Percentiles rank a stretch among this genome's conserved stretches.
phyloP scores from a whole-genome alignment of 1,284 basidiomycete genomes.

The Irpex sp. region DNA sequence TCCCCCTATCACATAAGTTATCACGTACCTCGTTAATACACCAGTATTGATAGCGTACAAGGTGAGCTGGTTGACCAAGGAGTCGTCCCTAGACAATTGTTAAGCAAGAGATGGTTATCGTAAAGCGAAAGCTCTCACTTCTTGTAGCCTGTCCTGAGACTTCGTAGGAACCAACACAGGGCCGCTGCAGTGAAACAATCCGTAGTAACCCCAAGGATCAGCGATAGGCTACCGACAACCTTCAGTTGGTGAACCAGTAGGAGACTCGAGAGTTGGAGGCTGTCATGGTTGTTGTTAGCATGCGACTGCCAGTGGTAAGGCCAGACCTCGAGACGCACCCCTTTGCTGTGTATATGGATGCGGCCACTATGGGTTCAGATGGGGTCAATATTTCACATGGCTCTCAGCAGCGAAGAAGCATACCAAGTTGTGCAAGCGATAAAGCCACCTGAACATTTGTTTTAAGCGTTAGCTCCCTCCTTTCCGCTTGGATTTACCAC shows the following conservation, averaged over 20 bases:
- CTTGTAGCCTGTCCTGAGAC: slow-evolving; percentile 42
- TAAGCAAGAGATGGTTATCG: not conserved
- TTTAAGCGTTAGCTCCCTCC: not conserved
- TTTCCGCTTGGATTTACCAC: slow-evolving; percentile 20
- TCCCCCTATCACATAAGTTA: not conserved
- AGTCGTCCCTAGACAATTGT: slow-evolving; percentile 43
- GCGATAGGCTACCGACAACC: slow-evolving; percentile 38
- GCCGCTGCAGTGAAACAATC: slow-evolving; percentile 46
- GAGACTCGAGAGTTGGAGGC: slow-evolving; percentile 8
- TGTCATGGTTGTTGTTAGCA: not conserved
- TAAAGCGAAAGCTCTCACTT: slow-evolving; percentile 24
- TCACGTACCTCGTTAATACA: slow-evolving; percentile 50
- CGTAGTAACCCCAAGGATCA: slow-evolving; percentile 41
- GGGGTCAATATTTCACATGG: not conserved
- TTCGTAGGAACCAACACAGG: slow-evolving; percentile 50
- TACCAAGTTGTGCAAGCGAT: slow-evolving; percentile 46
- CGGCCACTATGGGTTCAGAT: not conserved
- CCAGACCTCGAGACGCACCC: slow-evolving; percentile 1
- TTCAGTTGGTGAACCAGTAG: slow-evolving; percentile 18
- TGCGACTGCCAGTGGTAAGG: too few relatives aligned
- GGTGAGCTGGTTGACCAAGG: slow-evolving; percentile 51
- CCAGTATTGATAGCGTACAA: slow-evolving; percentile 59
- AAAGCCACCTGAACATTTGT: slow-evolving; percentile 36
- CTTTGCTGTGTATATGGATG: slow-evolving; percentile 8
- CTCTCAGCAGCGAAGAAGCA: slow-evolving; percentile 13